Base-by-base conservation (phyloP, 2,329 filamentous ascomycete genomes). In the Cladosporium sp. region DNA sequence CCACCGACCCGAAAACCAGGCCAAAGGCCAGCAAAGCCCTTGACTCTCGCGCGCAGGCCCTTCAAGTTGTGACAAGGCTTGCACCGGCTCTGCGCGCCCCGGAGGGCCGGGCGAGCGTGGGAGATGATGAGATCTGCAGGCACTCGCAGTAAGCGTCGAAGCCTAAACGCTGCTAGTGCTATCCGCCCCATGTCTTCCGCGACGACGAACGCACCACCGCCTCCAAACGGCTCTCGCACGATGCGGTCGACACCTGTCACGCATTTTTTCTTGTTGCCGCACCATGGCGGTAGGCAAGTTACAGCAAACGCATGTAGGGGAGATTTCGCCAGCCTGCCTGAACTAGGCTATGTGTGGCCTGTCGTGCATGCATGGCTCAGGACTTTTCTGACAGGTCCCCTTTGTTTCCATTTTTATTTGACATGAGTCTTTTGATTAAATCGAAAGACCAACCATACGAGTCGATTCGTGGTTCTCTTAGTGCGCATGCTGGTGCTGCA, bases 171-270 rank as follows among this genome's bases (percentile, higher is more conserved):
- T 54, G 30, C 51, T 54, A 54, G 51, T 28, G 51, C 51, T 23
- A 21, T 46, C 39, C 39, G 39, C 21, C 49, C 23, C 26, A 56
- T 56, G 26, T 34, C 26, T 56, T 30, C 51, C 51, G 51, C 51
- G 26, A 32, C 30, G 18, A 32, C 51, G 26, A 56, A 58, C 26
- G 51, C 51, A 54, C 51, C 51, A 54, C 51, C 28, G 49, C 49
- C 49, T 53, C 49, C 25, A 18, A 26, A 51, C 26, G 39, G 39
- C 39, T 13, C 10, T 46, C 26, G 18, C 51, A 54, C 51, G 18
- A 54, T 30, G n/a, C n/a, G n/a, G n/a, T n/a, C n/a, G n/a, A n/a
- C 13, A 54, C 56, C 56, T 58, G 56, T 58, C 56, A 58, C 32
- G 39, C 56, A 46, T 46, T 46, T 46, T 46, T 46, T 21, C n/a